These are phyloP conservation scores for Coniochaeta sp. DNA, from an alignment of 2,329 filamentous ascomycete species.

Conservation along the genomic window DNA sequence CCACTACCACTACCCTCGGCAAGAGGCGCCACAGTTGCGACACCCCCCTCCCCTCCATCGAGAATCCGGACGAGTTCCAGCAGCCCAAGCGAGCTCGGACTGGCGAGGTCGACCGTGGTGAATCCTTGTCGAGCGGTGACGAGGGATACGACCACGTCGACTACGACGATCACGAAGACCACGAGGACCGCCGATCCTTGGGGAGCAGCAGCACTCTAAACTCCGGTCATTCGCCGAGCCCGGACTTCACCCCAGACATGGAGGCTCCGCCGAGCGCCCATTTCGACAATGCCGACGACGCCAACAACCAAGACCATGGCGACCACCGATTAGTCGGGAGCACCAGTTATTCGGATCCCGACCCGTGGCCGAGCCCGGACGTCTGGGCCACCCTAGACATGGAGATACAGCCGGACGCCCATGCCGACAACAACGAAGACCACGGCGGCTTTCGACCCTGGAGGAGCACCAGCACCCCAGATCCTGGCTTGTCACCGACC, in stretches of 20 bases:
- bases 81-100: neutral
- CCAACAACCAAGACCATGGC: too few relatives aligned
- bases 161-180: neutral
- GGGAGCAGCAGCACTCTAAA: neutral
- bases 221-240: neutral
- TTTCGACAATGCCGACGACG: too few relatives aligned
- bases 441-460: too few relatives aligned
- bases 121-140: neutral
- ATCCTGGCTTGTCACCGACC: neutral
- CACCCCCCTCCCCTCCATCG: neutral
- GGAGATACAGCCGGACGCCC: neutral
- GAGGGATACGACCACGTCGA: neutral
- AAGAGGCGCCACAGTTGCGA: neutral
- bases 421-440: neutral
- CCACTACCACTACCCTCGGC: neutral
- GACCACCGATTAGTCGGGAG: too few relatives aligned
- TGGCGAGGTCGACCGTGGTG: neutral
- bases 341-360: too few relatives aligned
- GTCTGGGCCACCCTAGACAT: too few relatives aligned
- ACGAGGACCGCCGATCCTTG: neutral
- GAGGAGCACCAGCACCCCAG: neutral
- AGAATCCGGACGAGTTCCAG: neutral
- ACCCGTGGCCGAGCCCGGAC: too few relatives aligned
- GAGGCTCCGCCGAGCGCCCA: neutral
- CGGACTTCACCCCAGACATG: neutral